phyloP scores from a whole-genome alignment of 2,329 filamentous ascomycete species.

The Fusarium mexicanum region DNA sequence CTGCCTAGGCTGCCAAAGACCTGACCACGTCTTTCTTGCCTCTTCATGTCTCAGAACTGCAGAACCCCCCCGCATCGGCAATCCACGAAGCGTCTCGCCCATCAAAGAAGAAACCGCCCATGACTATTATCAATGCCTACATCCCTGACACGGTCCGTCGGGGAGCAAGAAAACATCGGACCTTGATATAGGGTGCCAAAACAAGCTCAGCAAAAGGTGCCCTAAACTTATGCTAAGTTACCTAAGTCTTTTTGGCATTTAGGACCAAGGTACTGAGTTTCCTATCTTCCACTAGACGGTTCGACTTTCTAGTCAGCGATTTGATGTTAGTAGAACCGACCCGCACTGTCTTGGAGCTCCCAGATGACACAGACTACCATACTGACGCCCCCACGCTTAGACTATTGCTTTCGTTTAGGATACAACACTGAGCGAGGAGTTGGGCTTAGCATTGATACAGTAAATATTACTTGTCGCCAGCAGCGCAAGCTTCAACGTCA shows the following conservation, averaged over 20 bases:
- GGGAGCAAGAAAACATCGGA: neutral
- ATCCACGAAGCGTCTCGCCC: constrained; percentile 8
- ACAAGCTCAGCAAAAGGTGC: neutral
- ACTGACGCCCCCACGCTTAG: constrained; percentile 18
- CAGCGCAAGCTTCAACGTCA: constrained; percentile 14
- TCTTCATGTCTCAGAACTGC: constrained; percentile 23
- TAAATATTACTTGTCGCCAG: neutral
- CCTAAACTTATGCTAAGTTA: neutral
- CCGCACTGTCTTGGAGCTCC: neutral
- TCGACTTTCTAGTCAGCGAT: neutral
- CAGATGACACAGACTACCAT: neutral
- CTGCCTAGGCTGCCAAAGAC: neutral
- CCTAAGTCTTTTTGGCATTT: neutral
- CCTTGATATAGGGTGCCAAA: neutral
- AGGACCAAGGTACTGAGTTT: neutral
- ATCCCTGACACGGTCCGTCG: neutral
- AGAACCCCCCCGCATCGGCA: constrained; percentile 35
- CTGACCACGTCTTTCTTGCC: constrained; percentile 3
- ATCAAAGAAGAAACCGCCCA: constrained; percentile 1
- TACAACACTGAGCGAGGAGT: neutral
- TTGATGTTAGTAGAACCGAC: neutral
- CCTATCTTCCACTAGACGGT: neutral
- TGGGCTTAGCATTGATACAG: neutral
- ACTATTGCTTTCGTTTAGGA: neutral
- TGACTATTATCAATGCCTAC: neutral